These are phyloP conservation scores for Xylaria sp. DNA, from an alignment of 2,329 filamentous ascomycete species.

Conservation along the genomic window DNA sequence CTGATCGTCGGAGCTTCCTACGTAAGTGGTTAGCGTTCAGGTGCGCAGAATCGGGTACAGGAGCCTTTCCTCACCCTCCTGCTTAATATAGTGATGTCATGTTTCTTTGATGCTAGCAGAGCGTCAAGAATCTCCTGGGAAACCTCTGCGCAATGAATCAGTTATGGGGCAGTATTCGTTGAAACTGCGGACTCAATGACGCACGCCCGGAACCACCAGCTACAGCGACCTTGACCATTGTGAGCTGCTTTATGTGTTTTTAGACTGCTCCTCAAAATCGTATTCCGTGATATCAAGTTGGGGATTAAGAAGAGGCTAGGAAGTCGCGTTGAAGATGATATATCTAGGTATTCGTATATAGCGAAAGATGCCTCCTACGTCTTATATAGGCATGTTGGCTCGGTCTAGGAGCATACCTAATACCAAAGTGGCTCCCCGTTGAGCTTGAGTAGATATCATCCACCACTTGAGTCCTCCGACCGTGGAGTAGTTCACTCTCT, in stretches of 20 bases:
- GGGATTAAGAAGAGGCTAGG: background rate
- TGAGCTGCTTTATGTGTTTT: background rate
- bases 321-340: background rate
- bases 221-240: constrained; percentile 49
- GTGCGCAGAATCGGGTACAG: background rate
- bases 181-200: constrained; percentile 12
- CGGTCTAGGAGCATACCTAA: too few species aligned
- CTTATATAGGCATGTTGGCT: background rate
- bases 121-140: constrained; percentile 55
- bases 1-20: constrained; percentile 29
- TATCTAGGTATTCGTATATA: background rate
- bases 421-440: too few species aligned
- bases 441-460: background rate
- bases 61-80: constrained; percentile 43
- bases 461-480: background rate
- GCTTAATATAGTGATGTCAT: constrained; percentile 55
- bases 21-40: constrained; percentile 8
- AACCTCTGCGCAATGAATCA: constrained; percentile 45
- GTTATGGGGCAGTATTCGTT: background rate
- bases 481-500: background rate
- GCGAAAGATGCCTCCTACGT: background rate
- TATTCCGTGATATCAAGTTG: background rate
- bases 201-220: constrained; percentile 50
- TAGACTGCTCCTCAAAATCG: background rate
- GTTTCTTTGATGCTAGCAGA: constrained; percentile 50